Evolutionary conservation across 306 rosid genomes (phyloP), one percentile per base, ranked within the genome.

Genomic region (Hylodesmum podocarpum): DNA sequence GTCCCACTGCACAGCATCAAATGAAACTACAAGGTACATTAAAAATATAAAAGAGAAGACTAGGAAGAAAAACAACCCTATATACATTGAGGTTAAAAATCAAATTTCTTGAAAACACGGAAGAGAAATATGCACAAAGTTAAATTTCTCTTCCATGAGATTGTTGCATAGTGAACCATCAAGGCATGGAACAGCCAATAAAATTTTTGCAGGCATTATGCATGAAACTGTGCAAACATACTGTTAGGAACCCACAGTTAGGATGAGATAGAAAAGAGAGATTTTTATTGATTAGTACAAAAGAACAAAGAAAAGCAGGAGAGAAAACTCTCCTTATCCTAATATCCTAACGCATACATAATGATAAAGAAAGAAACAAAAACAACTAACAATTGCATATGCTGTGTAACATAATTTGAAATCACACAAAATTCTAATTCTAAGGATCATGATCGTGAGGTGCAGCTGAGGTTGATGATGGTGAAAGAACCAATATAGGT

Each of bases 381-480:
- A 21, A 31, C 47, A 37, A 59, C 21, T 31, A 16, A 8, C 7
- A 54, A 55, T 27, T 13, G 47, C 70, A 25, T 16, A 51, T 63
- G 25, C 44, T 9, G 31, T 59, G 29, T 50, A 58, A 54, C 79
- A 64, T 67, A 31, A 47, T 24, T 29, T 18, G 14, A 36, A 49
- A 70, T 43, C 54, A 34, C 5, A 27, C 15, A 27, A 68, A 59
- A 51, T 72, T 31, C 16, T 25, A 73, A 44, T 57, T 43, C 86
- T 87, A 95, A 10, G 97, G 99, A 82, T 95, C 99, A 75, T 83
- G 86, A 9, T 95, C 97, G 25, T 84, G 55, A 55, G 78, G 96
- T 59, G 76, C 86, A 77, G 41, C 78, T 12, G 36, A 8, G 43
- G 75, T 51, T 27, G 80, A 83, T 44, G 83, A 15, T 5, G 78